These are phyloP conservation scores for Cryphonectria naterciae DNA, from an alignment of 2,329 filamentous ascomycete species.

Conservation along the genomic window DNA sequence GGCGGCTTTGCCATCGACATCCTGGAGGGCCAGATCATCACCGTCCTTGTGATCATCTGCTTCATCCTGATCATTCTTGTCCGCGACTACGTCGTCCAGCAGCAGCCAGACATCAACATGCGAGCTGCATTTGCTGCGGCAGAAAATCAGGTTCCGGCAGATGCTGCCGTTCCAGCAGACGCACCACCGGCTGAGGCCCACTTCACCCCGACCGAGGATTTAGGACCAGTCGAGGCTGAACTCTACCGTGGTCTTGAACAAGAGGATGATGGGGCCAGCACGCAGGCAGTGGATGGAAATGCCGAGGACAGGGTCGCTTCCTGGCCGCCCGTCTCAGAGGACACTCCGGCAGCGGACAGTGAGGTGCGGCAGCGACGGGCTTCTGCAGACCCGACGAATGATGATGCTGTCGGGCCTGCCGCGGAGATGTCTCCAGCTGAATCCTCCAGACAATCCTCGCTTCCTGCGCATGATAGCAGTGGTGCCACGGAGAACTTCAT, in stretches of 20 bases:
- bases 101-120: conserved; percentile 91
- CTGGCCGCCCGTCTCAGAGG: conserved; percentile 5
- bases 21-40: conserved; percentile 92
- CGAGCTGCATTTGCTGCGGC: conserved; percentile 62
- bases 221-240: conserved; percentile 19
- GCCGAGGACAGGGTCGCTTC: neutral
- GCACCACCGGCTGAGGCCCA: neutral
- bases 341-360: neutral
- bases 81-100: conserved; percentile 96
- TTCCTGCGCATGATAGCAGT: neutral
- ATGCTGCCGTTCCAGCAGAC: conserved; percentile 13
- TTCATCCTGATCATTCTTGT: conserved; percentile 98
- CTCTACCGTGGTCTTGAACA: conserved; percentile 21
- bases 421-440: neutral
- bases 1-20: conserved; percentile 62
- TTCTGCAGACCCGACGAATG: neutral
- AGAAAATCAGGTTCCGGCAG: conserved; percentile 29
- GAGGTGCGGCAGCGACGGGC: conserved; percentile 5
- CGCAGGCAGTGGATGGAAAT: conserved; percentile 15
- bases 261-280: conserved; percentile 16
- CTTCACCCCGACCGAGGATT: conserved; percentile 8
- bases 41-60: conserved; percentile 83
- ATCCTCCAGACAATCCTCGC: neutral
- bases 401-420: neutral
- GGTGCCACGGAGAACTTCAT: conserved; percentile 43